phyloP scores from a whole-genome alignment of 78 protist species.

The Monosiga brevicollis region DNA sequence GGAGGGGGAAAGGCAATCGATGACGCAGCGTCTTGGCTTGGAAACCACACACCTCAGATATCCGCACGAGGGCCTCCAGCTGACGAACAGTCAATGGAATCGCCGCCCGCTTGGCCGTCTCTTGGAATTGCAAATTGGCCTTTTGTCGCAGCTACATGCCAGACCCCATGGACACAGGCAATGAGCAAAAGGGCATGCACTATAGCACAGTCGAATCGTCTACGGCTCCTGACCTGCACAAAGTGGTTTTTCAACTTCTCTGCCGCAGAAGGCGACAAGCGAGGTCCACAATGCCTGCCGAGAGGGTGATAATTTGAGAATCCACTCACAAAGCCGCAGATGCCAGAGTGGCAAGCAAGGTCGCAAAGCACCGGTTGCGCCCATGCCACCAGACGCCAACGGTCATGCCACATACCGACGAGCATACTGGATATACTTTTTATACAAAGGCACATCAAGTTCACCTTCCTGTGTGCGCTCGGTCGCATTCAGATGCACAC shows the following conservation, averaged over 20 bases:
- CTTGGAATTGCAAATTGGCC: not conserved
- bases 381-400: not conserved
- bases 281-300: slow-evolving; percentile 48
- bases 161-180: not conserved
- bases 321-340: no score
- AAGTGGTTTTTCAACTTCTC: slow-evolving; percentile 40
- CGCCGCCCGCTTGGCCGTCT: slow-evolving; percentile 2
- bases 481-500: slow-evolving; percentile 18
- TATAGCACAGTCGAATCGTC: no score
- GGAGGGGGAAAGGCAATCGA: no score
- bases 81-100: slow-evolving; percentile 71
- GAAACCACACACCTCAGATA: slow-evolving; percentile 36
- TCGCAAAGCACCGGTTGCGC: not conserved
- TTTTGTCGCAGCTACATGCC: not conserved
- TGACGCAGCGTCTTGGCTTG: no score
- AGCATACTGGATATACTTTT: slow-evolving; percentile 64
- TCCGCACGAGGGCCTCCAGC: slow-evolving; percentile 78
- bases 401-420: not conserved
- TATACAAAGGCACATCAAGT: slow-evolving; percentile 1
- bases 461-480: not conserved
- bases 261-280: slow-evolving; percentile 66
- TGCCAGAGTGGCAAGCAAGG: not conserved
- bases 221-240: no score
- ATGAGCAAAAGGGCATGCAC: no score
- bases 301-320: no score